phyloP scores from a whole-genome alignment of 345 rosid species.

The Salix viminalis region DNA sequence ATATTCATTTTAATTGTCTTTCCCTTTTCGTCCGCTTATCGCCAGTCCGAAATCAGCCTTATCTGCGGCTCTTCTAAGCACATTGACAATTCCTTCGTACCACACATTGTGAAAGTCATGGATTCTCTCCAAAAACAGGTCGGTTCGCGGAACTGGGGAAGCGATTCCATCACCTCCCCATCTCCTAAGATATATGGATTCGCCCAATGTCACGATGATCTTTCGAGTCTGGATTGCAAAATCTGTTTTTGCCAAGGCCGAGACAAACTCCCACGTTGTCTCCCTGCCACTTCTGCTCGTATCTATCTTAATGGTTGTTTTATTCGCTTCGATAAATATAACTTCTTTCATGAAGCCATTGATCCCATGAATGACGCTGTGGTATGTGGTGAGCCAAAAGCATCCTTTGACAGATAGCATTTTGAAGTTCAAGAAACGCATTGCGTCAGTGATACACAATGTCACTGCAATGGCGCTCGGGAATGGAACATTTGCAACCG shows the following conservation, averaged over 20 bases:
- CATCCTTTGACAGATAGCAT: constrained; percentile 1
- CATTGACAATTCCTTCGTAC: neutral
- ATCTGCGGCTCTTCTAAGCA: constrained; percentile 5
- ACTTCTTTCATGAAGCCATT: constrained; percentile 43
- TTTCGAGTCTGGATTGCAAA: constrained; percentile 37
- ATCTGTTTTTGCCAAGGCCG: constrained; percentile 37
- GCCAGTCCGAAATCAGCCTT: constrained; percentile 1
- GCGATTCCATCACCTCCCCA: constrained; percentile 12
- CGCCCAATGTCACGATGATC: constrained; percentile 46
- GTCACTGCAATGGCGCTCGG: constrained; percentile 37
- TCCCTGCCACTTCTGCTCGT: constrained; percentile 40
- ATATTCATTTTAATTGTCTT: neutral
- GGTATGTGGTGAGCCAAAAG: constrained; percentile 16
- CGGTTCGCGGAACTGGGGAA: constrained; percentile 1
- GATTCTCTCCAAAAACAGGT: constrained; percentile 8
- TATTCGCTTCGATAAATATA: constrained; percentile 46
- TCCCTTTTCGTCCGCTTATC: neutral
- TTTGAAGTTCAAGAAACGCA: constrained; percentile 20
- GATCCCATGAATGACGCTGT: constrained; percentile 30
- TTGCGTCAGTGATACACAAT: constrained; percentile 30
- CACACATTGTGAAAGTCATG: constrained; percentile 20
- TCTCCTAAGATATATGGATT: constrained; percentile 31
- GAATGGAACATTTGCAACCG: constrained; percentile 40
- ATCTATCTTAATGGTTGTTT: constrained; percentile 65
- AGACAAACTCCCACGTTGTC: constrained; percentile 25